Conservation (phyloP, 176 grass and related monocot species). For the Aechmea fasciata region DNA sequence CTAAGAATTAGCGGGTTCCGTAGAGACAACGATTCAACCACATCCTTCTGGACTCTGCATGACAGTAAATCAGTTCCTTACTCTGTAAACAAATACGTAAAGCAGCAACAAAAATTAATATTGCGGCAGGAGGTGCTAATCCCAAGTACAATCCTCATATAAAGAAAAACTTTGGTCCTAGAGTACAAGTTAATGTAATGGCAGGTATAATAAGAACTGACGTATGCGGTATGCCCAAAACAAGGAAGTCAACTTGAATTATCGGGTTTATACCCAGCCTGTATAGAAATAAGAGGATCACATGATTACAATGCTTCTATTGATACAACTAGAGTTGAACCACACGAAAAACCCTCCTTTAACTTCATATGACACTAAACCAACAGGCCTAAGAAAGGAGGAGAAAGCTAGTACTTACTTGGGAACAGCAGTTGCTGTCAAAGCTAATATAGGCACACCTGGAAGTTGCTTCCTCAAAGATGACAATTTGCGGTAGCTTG, state of each 20-base stretch:
- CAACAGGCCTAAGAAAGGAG: neutral
- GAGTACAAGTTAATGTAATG: too few relatives aligned
- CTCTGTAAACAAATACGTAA: neutral
- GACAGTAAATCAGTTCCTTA: constrained; percentile 6
- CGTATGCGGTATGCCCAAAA: too few relatives aligned
- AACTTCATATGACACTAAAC: constrained; percentile 10
- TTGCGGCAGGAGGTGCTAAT: neutral
- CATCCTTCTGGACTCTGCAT: constrained; percentile 75
- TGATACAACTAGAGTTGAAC: too few relatives aligned
- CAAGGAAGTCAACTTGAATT: neutral
- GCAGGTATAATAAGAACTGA: too few relatives aligned
- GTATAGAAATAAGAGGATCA: too few relatives aligned
- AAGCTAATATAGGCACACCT: constrained; percentile 79
- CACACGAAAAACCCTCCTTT: too few relatives aligned
- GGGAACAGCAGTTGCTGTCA: constrained; percentile 81
- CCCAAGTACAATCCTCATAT: too few relatives aligned
- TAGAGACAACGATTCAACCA: constrained; percentile 67
- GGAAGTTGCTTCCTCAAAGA: constrained; percentile 83
- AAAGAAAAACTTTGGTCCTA: too few relatives aligned
- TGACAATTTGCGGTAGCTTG: constrained; percentile 86
- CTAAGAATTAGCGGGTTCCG: constrained; percentile 68
- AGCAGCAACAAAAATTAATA: neutral
- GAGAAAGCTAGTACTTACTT: constrained; percentile 38
- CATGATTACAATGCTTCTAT: too few relatives aligned
- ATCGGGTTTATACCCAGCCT: too few relatives aligned